Base-by-base conservation (phyloP, 768 basidiomycete genomes). In the Coprinellus micaceus region DNA sequence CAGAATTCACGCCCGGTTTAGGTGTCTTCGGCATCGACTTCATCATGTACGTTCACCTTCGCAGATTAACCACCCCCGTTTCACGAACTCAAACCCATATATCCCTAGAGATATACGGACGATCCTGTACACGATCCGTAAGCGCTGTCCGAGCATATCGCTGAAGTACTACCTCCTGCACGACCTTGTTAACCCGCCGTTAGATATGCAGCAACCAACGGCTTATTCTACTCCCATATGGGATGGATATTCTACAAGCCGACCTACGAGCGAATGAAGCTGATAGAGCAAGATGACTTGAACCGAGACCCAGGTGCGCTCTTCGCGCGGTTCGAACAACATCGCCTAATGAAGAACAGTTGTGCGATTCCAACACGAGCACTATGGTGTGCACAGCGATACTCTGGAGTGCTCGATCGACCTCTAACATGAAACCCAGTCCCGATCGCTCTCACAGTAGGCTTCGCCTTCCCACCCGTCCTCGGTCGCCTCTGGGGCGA, bases 241-340 rank as follows among this genome's bases (percentile, higher is more conserved):
- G 91, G 90, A 1, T 93, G 91, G 90, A 91, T 91, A 63, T 91
- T 92, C 67, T 84, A 75, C 73, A 89, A 89, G 67, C 83, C 88
- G 1, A 78, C 64, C 1, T 91, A 91, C 64, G 73, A 78, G 26
- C 75, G 81, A 21, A 72, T 91, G 73, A 73, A 77, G 39, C 66
- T 82, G 9, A 81, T 92, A 29, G 88, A 91, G 56, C 74, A 79
- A 51, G 80, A 79, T 15, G 89, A 93, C 62, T 74, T 91, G 11
- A 82, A 87, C 26, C 70, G 69, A 24, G 90, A 91, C 66, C 81
- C 83, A 41, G 84, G 89, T 88, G 49, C 36, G 78, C 69, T 9
- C 25, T n/a, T n/a, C n/a, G n/a, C n/a, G n/a, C n/a, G n/a, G n/a
- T n/a, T n/a, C n/a, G n/a, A n/a, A n/a, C n/a, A n/a, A 48, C 46